These are phyloP conservation scores for Vaccinium corymbosum DNA, from an alignment of 148 eudicot genomes.

Conservation along the genomic window DNA sequence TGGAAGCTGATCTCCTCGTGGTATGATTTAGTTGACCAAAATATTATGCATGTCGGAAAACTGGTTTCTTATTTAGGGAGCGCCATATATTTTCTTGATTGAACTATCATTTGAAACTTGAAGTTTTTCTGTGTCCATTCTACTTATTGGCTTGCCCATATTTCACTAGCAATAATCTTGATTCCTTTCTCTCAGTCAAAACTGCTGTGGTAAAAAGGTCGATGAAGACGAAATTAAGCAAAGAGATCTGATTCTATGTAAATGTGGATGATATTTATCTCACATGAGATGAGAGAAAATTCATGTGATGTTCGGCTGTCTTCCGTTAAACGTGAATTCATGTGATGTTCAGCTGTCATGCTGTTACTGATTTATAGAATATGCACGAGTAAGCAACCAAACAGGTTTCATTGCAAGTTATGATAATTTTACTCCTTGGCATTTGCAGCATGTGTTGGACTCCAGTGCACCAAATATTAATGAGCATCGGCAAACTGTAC, in stretches of 20 bases:
- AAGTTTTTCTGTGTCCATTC: background rate
- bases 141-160: background rate
- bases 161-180: background rate
- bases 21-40: slow-evolving; percentile 29
- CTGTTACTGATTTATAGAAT: background rate
- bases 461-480: slow-evolving; percentile 73
- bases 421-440: slow-evolving; percentile 10
- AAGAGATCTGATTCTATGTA: background rate
- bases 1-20: slow-evolving; percentile 95
- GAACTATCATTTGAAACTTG: background rate
- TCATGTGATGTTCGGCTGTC: background rate
- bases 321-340: background rate
- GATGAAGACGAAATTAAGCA: background rate
- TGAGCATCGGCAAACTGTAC: slow-evolving; percentile 73
- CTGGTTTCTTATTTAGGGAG: background rate
- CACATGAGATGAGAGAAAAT: background rate
- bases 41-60: background rate
- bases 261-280: background rate
- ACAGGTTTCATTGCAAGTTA: background rate
- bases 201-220: background rate
- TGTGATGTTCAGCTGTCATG: background rate
- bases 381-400: background rate
- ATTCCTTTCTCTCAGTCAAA: background rate
- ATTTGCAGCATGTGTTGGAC: slow-evolving; percentile 83
- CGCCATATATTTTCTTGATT: background rate